Evolutionary conservation across 73 alveolate genomes (phyloP).

Genomic region (Breviolum minutum): DNA sequence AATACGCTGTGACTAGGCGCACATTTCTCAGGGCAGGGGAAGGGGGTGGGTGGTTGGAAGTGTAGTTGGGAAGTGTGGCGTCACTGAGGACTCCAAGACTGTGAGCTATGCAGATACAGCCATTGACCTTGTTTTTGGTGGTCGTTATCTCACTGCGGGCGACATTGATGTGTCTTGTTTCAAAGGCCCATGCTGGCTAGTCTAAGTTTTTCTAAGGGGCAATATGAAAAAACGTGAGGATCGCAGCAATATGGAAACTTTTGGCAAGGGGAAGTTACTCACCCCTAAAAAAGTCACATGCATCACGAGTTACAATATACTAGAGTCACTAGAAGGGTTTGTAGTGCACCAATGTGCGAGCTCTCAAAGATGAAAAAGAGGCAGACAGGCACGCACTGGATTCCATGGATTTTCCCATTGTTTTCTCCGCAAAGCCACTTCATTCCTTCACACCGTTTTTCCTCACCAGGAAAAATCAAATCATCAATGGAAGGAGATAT

Average conservation of each 20-base stretch:
- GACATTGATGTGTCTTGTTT: conserved; percentile 42
- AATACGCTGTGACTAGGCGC: too few relatives aligned
- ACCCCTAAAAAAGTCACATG: too few relatives aligned
- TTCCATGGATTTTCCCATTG: too few relatives aligned
- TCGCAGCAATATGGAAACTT: not conserved
- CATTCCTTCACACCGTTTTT: not conserved
- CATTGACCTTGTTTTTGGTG: conserved; percentile 47
- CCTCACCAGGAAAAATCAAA: not conserved
- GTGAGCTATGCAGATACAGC: conserved; percentile 22
- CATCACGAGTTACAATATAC: too few relatives aligned
- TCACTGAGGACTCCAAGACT: not conserved
- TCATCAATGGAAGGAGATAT: not conserved
- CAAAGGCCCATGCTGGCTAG: not conserved
- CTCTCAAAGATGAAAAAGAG: too few relatives aligned
- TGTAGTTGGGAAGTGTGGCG: too few relatives aligned
- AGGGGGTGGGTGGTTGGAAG: too few relatives aligned
- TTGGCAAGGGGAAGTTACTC: not conserved
- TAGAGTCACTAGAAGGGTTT: too few relatives aligned
- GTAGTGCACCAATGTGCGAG: too few relatives aligned
- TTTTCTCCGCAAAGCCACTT: not conserved
- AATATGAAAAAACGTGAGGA: not conserved
- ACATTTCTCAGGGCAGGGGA: too few relatives aligned
- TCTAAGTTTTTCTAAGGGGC: not conserved
- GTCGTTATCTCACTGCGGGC: conserved; percentile 14
- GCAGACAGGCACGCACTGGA: too few relatives aligned